phyloP scores from a whole-genome alignment of 106 monocot genomes.

The Cymbidium sinense region DNA sequence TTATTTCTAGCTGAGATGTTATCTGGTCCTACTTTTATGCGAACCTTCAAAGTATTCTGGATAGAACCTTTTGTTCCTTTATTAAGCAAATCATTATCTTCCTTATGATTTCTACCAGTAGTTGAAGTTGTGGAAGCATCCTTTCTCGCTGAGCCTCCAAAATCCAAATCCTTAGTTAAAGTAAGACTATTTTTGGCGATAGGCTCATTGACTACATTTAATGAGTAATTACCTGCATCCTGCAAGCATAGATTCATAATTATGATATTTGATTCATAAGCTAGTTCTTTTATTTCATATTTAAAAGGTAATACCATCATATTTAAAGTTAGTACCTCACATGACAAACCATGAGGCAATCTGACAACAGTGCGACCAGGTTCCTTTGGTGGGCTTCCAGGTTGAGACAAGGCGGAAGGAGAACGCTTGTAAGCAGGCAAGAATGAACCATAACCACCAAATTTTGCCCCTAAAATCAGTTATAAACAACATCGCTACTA shows the following conservation, averaged over 20 bases:
- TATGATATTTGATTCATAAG: background rate
- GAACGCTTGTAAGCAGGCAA: background rate
- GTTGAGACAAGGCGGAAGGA: background rate
- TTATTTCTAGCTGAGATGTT: no score
- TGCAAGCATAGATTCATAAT: background rate
- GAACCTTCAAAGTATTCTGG: no score
- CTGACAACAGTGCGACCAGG: background rate
- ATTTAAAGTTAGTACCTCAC: background rate
- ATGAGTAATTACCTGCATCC: background rate
- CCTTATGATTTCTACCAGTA: background rate
- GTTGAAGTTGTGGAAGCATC: background rate
- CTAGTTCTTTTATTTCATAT: background rate
- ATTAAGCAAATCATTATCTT: background rate
- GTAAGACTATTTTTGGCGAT: background rate
- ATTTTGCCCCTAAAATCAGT: conserved; percentile 1
- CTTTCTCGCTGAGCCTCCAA: background rate
- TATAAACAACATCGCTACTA: background rate
- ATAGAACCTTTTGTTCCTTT: background rate
- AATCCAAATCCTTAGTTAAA: background rate
- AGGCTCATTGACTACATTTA: background rate
- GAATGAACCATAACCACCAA: background rate
- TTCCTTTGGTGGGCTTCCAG: background rate
- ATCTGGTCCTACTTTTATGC: no score
- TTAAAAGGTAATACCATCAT: background rate
- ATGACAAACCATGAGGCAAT: background rate